Percentiles rank a stretch among this genome's conserved stretches.
Evolutionary conservation across 805 yeast genomes (phyloP).

Genomic region (Yarrowia osloensis): DNA sequence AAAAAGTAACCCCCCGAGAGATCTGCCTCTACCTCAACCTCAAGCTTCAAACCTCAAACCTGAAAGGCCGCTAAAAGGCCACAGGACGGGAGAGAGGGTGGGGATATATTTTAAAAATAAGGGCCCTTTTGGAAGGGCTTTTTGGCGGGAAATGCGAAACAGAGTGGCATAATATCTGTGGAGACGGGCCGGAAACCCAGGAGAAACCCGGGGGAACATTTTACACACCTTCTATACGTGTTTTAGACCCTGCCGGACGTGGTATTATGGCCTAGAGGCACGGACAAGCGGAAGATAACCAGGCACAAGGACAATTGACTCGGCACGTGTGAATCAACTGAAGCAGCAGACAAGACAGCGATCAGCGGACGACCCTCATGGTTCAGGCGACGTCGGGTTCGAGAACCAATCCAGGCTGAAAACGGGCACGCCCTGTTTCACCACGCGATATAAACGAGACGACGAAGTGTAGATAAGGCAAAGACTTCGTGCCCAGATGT

Average conservation of each 20-base stretch:
- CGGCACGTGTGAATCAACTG: not conserved
- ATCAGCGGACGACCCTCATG: not conserved
- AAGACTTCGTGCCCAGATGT: too few relatives aligned
- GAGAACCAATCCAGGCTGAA: too few relatives aligned
- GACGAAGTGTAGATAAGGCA: too few relatives aligned
- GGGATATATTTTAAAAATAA: not conserved
- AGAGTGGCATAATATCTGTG: not conserved
- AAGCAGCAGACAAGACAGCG: not conserved
- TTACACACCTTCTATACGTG: too few relatives aligned
- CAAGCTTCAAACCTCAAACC: not conserved
- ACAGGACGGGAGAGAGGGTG: not conserved
- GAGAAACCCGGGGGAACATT: too few relatives aligned
- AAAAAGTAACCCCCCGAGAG: not conserved
- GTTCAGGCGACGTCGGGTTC: too few relatives aligned
- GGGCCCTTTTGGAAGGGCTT: not conserved
- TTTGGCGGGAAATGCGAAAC: too few relatives aligned
- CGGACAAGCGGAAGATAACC: not conserved
- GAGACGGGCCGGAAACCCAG: too few relatives aligned
- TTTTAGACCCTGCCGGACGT: not conserved
- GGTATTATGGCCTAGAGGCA: not conserved
- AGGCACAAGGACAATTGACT: not conserved
- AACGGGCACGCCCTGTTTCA: too few relatives aligned
- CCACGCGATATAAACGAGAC: too few relatives aligned
- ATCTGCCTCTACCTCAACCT: not conserved
- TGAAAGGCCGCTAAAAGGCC: not conserved